These are phyloP conservation scores for Hyphopichia homilentoma DNA, from an alignment of 805 yeast species.

Conservation along the genomic window DNA sequence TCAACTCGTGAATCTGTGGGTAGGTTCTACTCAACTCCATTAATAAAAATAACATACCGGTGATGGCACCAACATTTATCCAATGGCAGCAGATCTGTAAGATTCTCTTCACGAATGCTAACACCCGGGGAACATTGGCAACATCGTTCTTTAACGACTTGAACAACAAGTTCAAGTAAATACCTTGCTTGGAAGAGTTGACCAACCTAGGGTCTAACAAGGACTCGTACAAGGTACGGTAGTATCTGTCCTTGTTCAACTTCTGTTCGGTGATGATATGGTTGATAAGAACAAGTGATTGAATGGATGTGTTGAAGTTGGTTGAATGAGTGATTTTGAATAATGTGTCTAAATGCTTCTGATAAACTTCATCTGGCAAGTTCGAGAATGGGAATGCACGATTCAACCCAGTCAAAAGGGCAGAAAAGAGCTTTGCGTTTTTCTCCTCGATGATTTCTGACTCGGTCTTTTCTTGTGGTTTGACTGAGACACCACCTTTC, in stretches of 20 bases:
- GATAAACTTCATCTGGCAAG: conserved; percentile 65
- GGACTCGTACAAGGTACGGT: conserved; percentile 85
- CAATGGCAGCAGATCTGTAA: conserved; percentile 82
- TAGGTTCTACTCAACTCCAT: conserved; percentile 60
- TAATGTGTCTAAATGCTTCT: conserved; percentile 75
- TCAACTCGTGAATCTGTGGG: conserved; percentile 66
- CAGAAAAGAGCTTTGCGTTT: conserved; percentile 80
- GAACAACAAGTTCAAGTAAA: conserved; percentile 81
- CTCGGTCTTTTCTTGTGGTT: conserved; percentile 55
- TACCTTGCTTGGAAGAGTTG: conserved; percentile 87
- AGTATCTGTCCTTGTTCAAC: conserved; percentile 64
- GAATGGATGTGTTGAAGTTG: conserved; percentile 90
- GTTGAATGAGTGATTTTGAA: conserved; percentile 91
- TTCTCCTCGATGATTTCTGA: conserved; percentile 71
- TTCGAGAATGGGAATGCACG: conserved; percentile 93
- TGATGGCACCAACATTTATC: conserved; percentile 81
- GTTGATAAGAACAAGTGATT: conserved; percentile 81
- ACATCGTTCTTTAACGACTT: conserved; percentile 75
- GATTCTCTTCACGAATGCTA: conserved; percentile 89
- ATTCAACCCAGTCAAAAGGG: conserved; percentile 89
- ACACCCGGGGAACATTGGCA: conserved; percentile 53
- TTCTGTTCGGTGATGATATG: conserved; percentile 68
- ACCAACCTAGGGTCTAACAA: conserved; percentile 79
- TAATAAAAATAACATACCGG: conserved; percentile 77
- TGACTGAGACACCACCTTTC: conserved; percentile 82